Conservation (phyloP, 495 filamentous ascomycete species). For the Oidiodendron maius region DNA sequence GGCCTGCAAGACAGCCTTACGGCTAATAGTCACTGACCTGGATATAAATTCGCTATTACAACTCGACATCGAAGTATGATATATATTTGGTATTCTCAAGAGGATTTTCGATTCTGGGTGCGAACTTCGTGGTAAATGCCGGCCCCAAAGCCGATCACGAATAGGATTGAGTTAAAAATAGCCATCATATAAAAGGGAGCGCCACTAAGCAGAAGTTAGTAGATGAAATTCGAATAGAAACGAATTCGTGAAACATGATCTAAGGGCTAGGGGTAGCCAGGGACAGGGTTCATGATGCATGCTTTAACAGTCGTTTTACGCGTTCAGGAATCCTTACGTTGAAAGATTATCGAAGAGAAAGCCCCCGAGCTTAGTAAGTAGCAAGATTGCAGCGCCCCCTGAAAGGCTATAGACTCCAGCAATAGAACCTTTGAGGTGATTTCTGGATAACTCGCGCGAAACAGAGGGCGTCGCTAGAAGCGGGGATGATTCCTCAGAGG, state of each 20-base stretch:
- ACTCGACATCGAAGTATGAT: too few relatives aligned
- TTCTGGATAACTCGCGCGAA: conserved; percentile 11
- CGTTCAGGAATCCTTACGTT: background rate
- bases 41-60: background rate
- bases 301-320: background rate
- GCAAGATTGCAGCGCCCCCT: conserved; percentile 84
- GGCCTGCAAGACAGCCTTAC: too few relatives aligned
- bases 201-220: conserved; percentile 30
- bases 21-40: too few relatives aligned
- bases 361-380: conserved; percentile 91
- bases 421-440: conserved; percentile 80
- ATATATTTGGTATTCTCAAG: too few relatives aligned
- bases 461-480: conserved; percentile 3
- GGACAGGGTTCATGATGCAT: background rate
- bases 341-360: conserved; percentile 68
- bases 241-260: background rate
- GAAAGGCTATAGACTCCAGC: conserved; percentile 88
- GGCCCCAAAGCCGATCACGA: conserved; percentile 46
- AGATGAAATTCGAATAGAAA: background rate
- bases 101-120: conserved; percentile 4
- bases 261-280: background rate
- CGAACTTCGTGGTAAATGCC: conserved; percentile 20
- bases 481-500: conserved; percentile 9
- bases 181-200: conserved; percentile 93
- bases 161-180: conserved; percentile 69